Evolutionary conservation across 768 basidiomycete genomes (phyloP), one percentile per base, ranked within the genome.

Genomic region (Boletus edulis): DNA sequence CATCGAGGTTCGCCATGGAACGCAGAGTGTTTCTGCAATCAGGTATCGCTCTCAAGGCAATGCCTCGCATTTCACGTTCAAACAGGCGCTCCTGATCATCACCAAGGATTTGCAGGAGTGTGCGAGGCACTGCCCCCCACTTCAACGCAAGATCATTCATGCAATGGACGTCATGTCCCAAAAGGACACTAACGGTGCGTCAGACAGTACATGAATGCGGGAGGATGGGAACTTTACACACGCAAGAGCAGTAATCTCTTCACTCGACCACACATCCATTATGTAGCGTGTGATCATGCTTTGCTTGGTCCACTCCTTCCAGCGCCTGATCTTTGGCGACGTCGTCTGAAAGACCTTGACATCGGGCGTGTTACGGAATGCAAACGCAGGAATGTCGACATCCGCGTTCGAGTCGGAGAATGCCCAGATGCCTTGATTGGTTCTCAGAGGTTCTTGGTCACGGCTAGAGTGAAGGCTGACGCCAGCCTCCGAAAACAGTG

Each of bases 311-410:
- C 53, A 58, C 10, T 47, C 43, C 29, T 51, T 47, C 53, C 44
- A 58, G 17, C 41, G 57, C 10, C 20, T 39, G 9, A 35, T 5
- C 10, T 46, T 38, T 1, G 57, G 49, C 0, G 45, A 55, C 5
- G 57, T 55, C 12, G 49, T 51, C 17, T 58, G 57, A 29, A 58
- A 51, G 34, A 47, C 35, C 9, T 22, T 37, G 32, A 55, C 49
- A 18, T 27, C 35, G 3, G 37, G 47, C 11, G 47, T 34, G 15
- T 2, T 38, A 15, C 24, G 38, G 15, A 50, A 55, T n/a, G 54
- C 49, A 24, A 32, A 3, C 1, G 48, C 32, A 14, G 57, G 53
- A 10, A 46, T 29, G 6, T 9, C 32, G 45, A 44, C 54, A 37
- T 43, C 39, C 3, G 24, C 10, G n/a, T 42, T 51, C 6, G 54